phyloP scores from a whole-genome alignment of 768 basidiomycete genomes.

The Boletellus ananas region DNA sequence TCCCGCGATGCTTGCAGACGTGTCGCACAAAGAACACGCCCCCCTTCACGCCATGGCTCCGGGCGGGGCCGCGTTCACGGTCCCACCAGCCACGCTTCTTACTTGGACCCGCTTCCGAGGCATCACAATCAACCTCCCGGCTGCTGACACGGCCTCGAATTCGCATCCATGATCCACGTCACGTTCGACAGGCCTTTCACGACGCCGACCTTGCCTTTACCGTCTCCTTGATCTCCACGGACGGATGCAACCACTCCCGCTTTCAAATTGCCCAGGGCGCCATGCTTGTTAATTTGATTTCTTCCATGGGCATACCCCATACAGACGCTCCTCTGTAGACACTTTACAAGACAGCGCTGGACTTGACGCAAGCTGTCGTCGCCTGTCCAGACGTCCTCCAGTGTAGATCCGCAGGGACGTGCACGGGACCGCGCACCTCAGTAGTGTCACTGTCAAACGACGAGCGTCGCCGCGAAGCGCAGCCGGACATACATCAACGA shows the following conservation, averaged over 20 bases:
- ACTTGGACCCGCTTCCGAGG: slow-evolving; percentile 2
- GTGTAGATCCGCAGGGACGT: slow-evolving; percentile 1
- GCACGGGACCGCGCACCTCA: neutral
- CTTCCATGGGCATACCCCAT: neutral
- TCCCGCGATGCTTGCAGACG: slow-evolving; percentile 12
- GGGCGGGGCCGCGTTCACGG: slow-evolving; percentile 13
- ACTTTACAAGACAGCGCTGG: neutral
- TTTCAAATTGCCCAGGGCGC: neutral
- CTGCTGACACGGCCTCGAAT: neutral
- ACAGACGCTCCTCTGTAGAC: neutral
- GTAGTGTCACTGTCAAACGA: slow-evolving; percentile 16
- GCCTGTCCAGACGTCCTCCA: slow-evolving; percentile 1
- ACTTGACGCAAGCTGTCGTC: slow-evolving; percentile 8
- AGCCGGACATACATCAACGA: slow-evolving; percentile 70
- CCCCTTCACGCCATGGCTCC: neutral
- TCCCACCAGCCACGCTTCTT: slow-evolving; percentile 13
- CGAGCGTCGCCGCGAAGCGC: slow-evolving; percentile 54
- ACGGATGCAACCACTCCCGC: no score
- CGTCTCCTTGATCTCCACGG: neutral
- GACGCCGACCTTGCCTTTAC: neutral
- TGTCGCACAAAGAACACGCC: slow-evolving; percentile 3
- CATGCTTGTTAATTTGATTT: slow-evolving; percentile 7
- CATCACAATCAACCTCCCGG: slow-evolving; percentile 1
- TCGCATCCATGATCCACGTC: slow-evolving; percentile 3
- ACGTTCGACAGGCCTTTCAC: neutral